phyloP scores from a whole-genome alignment of 345 rosid species.

The Litchi chinensis region DNA sequence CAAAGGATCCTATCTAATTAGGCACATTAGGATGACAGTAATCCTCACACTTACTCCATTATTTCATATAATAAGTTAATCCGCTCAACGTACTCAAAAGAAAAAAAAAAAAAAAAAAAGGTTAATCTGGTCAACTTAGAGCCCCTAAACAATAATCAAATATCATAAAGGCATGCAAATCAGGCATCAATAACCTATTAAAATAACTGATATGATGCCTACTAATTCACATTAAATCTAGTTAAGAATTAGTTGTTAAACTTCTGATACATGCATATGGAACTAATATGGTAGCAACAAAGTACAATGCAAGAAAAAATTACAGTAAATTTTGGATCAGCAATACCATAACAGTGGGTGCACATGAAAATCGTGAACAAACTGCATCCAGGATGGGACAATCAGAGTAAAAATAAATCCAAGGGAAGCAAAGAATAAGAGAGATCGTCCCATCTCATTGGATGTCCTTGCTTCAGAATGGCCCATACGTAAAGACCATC shows the following conservation, averaged over 20 bases:
- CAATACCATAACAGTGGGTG: conserved; percentile 87
- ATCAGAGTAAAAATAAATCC: conserved; percentile 43
- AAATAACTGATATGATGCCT: conserved; percentile 10
- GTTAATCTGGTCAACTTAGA: not conserved
- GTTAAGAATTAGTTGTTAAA: not conserved
- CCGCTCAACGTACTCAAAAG: not conserved
- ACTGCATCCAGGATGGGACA: conserved; percentile 86
- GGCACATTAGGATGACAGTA: not conserved
- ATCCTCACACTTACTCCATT: not conserved
- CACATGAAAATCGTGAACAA: conserved; percentile 66
- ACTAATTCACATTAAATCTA: not conserved
- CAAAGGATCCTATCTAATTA: not conserved
- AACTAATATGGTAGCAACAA: not conserved
- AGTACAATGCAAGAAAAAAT: not conserved
- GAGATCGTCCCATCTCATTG: conserved; percentile 49
- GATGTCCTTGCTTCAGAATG: conserved; percentile 32
- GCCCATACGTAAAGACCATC: conserved; percentile 21
- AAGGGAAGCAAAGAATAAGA: conserved; percentile 61
- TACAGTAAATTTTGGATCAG: conserved; percentile 9
- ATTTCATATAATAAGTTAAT: not conserved
- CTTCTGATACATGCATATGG: not conserved
- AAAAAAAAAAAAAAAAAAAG: too few species aligned
- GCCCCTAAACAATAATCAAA: not conserved
- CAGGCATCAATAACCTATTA: not conserved
- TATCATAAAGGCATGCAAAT: not conserved